These are phyloP conservation scores for Tranzscheliella williamsii DNA, from an alignment of 1,284 basidiomycete species.

Conservation along the genomic window DNA sequence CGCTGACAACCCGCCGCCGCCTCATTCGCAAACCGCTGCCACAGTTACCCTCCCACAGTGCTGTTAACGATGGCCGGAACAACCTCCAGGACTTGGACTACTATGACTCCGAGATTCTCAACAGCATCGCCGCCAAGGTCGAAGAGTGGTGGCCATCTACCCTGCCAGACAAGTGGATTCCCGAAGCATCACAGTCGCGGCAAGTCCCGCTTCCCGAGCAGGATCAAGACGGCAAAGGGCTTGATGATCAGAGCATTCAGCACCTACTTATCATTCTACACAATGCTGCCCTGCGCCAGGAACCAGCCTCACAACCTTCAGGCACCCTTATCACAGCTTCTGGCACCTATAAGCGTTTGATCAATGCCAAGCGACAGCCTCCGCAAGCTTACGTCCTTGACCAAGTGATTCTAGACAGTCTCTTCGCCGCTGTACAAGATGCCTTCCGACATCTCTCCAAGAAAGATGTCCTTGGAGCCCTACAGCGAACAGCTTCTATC, in stretches of 20 bases:
- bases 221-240: conserved; percentile 10
- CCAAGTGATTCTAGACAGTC: conserved; percentile 25
- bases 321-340: conserved; percentile 14
- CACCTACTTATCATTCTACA: conserved; percentile 35
- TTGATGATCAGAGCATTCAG: conserved; percentile 32
- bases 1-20: conserved; percentile 42
- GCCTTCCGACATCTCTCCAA: conserved; percentile 37
- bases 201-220: too few relatives aligned
- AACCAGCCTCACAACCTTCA: conserved; percentile 13
- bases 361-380: neutral
- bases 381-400: conserved; percentile 14
- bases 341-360: conserved; percentile 28
- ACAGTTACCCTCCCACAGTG: conserved; percentile 18
- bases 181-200: neutral
- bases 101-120: conserved; percentile 12
- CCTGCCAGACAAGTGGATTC: conserved; percentile 2
- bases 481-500: conserved; percentile 50
- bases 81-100: neutral
- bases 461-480: conserved; percentile 26
- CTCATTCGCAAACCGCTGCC: conserved; percentile 54
- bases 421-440: conserved; percentile 17
- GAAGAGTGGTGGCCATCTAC: conserved; percentile 40
- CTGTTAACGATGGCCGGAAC: neutral
- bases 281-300: conserved; percentile 20
- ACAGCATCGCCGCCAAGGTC: conserved; percentile 10